Evolutionary conservation across 768 basidiomycete genomes (phyloP), one percentile per base, ranked within the genome.

Genomic region (Pisolithus orientalis): DNA sequence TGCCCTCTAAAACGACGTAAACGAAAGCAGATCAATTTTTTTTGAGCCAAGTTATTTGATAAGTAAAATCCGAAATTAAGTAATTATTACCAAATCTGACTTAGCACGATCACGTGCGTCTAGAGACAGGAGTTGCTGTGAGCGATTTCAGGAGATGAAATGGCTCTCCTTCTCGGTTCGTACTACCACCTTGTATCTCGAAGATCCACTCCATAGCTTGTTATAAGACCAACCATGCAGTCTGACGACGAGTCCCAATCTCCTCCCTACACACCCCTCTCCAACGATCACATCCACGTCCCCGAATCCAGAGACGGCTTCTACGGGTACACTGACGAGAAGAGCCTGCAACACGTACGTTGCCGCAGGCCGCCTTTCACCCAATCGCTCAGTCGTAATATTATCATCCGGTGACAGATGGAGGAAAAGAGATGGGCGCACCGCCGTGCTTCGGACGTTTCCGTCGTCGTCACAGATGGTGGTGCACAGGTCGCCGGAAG

Each of bases 241-340:
- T 34, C 34, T 34, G 34, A 34, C 34, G 11, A 11, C 34, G 34
- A 34, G 14, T 13, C 34, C 34, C 11, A 34, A 27, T 21, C 43
- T 10, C 14, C 43, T 1, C 14, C 24, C 4, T 49, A 9, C 8
- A 37, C 50, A 31, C 16, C 53, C 21, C 38, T 5, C 7, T 16
- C 60, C 17, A 32, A 49, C 17, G 25, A 61, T 48, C 44, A 60
- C n/a, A 56, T 80, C 39, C 57, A 69, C 39, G 68, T 71, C 17
- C 71, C 75, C 8, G 76, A 85, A 58, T 67, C 80, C 3, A 77
- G 79, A 56, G 87, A 90, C 61, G 86, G 83, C 0, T 91, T 83
- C 67, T 92, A 87, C 64, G 84, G 84, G 8, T 92, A 92, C 66
- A 73, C 73, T 21, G 87, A 92, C 58, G 90, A 91, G 70, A 87